phyloP scores from a whole-genome alignment of 1,139 yeast species.

The Lizanozyma gosingica region DNA sequence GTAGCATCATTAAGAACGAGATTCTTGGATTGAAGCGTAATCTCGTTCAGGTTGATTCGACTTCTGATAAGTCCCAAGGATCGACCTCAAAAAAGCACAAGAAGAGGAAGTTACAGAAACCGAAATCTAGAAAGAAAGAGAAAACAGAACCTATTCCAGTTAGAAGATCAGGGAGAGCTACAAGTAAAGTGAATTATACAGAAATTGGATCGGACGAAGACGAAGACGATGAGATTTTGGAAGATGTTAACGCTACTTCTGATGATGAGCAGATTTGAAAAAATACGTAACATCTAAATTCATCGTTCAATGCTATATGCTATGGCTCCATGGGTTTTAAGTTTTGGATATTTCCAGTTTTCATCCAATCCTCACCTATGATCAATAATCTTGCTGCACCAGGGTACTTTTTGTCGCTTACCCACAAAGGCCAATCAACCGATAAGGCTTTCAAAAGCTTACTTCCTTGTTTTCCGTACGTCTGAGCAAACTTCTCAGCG shows the following conservation, averaged over 20 bases:
- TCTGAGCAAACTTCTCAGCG: slow-evolving; percentile 43
- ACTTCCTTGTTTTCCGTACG: slow-evolving; percentile 61
- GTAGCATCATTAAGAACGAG: slow-evolving; percentile 17
- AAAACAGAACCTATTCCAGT: slow-evolving; percentile 14
- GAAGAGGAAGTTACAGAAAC: slow-evolving; percentile 4
- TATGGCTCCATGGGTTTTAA: slow-evolving; percentile 46
- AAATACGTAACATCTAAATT: no score
- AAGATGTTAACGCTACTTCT: slow-evolving; percentile 7
- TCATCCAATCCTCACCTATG: slow-evolving; percentile 69
- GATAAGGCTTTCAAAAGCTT: slow-evolving; percentile 48
- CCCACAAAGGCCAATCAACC: slow-evolving; percentile 41
- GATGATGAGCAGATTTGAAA: slow-evolving; percentile 7
- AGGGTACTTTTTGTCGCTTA: slow-evolving; percentile 45
- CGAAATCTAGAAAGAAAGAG: slow-evolving; percentile 5
- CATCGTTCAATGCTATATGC: no score
- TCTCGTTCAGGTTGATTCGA: slow-evolving; percentile 4
- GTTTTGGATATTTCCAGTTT: slow-evolving; percentile 32
- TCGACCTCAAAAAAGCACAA: slow-evolving; percentile 4
- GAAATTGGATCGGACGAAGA: slow-evolving; percentile 20
- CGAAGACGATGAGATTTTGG: slow-evolving; percentile 14
- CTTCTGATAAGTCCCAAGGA: slow-evolving; percentile 5
- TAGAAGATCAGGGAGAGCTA: slow-evolving; percentile 37
- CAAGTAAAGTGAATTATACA: slow-evolving; percentile 31
- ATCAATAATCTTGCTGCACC: slow-evolving; percentile 72
- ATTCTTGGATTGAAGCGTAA: slow-evolving; percentile 12